Percentiles rank a stretch among this genome's conserved stretches.
Evolutionary conservation across 768 basidiomycete genomes (phyloP).

Genomic region (Chalciporus sphaerocephalus): DNA sequence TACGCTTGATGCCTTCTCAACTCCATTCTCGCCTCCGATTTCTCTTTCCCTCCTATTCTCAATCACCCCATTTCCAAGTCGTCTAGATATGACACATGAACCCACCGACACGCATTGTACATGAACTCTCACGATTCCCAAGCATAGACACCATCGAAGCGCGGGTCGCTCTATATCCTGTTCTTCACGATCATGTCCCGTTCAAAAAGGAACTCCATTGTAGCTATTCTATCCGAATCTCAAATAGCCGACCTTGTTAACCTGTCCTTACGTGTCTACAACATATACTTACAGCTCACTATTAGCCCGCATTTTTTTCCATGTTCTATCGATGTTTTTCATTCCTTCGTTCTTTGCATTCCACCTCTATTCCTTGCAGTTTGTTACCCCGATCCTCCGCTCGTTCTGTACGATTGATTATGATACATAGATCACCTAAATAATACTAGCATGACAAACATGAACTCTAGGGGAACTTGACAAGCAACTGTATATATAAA

Average conservation of each 20-base stretch:
- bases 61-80: conserved; percentile 2
- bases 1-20: background rate
- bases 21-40: conserved; percentile 11
- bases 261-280: background rate
- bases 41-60: conserved; percentile 5
- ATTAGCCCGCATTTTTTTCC: background rate
- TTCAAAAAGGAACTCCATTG: background rate
- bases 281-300: background rate
- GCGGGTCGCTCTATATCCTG: background rate
- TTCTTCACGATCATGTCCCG: background rate
- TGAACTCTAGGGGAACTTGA: too few relatives aligned
- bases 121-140: conserved; percentile 22
- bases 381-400: background rate
- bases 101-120: conserved; percentile 28
- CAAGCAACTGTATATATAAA: too few relatives aligned
- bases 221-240: background rate
- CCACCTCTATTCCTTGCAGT: background rate
- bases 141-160: conserved; percentile 22
- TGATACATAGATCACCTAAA: background rate
- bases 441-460: background rate
- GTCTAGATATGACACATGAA: conserved; percentile 21
- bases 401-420: background rate
- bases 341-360: background rate
- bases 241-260: background rate
- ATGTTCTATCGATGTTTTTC: background rate